These are phyloP conservation scores for Vishniacozyma victoriae DNA, from an alignment of 768 basidiomycete species.

Conservation along the genomic window DNA sequence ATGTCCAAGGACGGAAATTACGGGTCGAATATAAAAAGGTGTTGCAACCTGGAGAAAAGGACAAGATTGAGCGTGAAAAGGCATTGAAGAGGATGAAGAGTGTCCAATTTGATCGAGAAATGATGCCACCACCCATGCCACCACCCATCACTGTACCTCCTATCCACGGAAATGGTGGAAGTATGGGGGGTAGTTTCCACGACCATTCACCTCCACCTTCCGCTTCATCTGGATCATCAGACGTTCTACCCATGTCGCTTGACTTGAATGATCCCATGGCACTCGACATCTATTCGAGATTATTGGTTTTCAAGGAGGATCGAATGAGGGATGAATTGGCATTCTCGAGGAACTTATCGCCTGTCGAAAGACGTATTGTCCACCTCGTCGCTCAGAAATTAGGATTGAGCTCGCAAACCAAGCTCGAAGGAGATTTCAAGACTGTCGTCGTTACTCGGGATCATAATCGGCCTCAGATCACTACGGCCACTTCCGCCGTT, in stretches of 20 bases:
- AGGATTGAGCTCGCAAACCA: slow-evolving; percentile 82
- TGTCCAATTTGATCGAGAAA: slow-evolving; percentile 64
- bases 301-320: slow-evolving; percentile 95
- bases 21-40: slow-evolving; percentile 99
- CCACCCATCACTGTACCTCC: slow-evolving; percentile 14
- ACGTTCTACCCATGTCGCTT: slow-evolving; percentile 55
- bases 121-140: slow-evolving; percentile 5
- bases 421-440: slow-evolving; percentile 80
- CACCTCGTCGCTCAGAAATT: slow-evolving; percentile 95
- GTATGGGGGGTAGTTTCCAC: slow-evolving; percentile 6
- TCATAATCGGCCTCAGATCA: slow-evolving; percentile 49
- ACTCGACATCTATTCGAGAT: slow-evolving; percentile 92
- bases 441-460: slow-evolving; percentile 91
- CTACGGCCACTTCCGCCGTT: slow-evolving; percentile 23
- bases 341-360: slow-evolving; percentile 77
- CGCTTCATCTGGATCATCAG: slow-evolving; percentile 22
- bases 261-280: slow-evolving; percentile 95
- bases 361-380: slow-evolving; percentile 84
- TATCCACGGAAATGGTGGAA: slow-evolving; percentile 5
- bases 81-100: slow-evolving; percentile 96
- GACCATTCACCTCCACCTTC: slow-evolving; percentile 35
- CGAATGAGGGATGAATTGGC: slow-evolving; percentile 94
- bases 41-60: slow-evolving; percentile 97
- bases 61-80: slow-evolving; percentile 96
- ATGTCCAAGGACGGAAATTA: slow-evolving; percentile 72